A percentile compares a stretch with the other conserved stretches of the same genome.
phyloP scores from a whole-genome alignment of 345 rosid genomes.

The Cochlearia excelsa region DNA sequence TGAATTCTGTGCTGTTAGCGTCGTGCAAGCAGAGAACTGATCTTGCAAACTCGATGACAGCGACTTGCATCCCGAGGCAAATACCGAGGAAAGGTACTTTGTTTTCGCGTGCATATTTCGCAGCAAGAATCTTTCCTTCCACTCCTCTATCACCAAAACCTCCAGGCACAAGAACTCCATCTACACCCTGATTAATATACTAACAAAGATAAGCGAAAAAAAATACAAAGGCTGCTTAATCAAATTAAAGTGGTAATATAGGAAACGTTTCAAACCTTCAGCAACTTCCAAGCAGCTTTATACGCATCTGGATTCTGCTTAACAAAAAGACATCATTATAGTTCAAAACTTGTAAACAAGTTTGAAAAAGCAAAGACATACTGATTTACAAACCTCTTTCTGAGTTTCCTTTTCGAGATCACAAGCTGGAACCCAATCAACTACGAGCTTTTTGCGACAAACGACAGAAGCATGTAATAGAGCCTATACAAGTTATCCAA shows the following conservation, averaged over 20 bases:
- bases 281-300: conserved; percentile 74
- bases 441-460: conserved; percentile 61
- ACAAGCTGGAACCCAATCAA: conserved; percentile 91
- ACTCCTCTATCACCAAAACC: conserved; percentile 98
- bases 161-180: conserved; percentile 94
- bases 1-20: conserved; percentile 92
- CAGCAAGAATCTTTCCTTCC: conserved; percentile 86
- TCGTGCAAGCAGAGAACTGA: conserved; percentile 65
- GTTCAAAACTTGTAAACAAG: conserved; percentile 1
- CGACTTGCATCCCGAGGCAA: conserved; percentile 93
- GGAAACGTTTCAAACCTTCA: conserved; percentile 45
- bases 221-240: not conserved
- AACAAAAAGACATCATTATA: conserved; percentile 2
- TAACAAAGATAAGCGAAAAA: not conserved
- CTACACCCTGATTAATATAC: conserved; percentile 50
- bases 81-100: conserved; percentile 81
- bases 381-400: conserved; percentile 44
- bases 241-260: not conserved
- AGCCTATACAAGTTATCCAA: conserved; percentile 50
- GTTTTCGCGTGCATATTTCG: conserved; percentile 86
- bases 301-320: conserved; percentile 71
- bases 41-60: conserved; percentile 88
- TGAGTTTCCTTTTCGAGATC: conserved; percentile 74
- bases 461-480: conserved; percentile 90
- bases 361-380: too few relatives aligned